Conservation (phyloP, 345 rosid genomes). For the Rhodamnia rubescens region DNA sequence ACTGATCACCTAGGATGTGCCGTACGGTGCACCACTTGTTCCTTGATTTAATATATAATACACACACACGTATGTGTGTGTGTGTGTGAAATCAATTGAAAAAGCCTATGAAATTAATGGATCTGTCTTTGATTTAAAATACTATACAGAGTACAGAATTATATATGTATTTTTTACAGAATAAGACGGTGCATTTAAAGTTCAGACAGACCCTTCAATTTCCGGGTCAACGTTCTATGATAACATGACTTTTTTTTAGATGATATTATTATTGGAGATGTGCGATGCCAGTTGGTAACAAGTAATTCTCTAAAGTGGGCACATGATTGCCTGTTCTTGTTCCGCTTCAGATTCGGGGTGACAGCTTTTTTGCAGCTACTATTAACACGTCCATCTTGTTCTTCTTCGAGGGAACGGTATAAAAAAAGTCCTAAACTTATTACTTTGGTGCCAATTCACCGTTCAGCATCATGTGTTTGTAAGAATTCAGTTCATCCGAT, state of each 20-base stretch:
- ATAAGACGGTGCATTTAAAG: background rate
- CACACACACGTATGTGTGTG: no score
- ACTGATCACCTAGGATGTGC: background rate
- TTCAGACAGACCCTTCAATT: background rate
- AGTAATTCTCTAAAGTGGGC: background rate
- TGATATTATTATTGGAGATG: background rate
- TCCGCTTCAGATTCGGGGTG: background rate
- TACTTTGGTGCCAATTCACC: no score
- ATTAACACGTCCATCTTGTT: no score
- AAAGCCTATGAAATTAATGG: background rate
- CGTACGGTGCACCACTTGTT: background rate
- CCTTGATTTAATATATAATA: no score
- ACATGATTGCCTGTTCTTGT: background rate
- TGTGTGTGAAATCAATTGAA: no score
- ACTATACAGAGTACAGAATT: background rate
- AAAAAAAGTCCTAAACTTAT: no score
- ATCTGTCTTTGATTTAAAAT: background rate
- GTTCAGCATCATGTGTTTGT: no score
- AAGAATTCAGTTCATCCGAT: no score
- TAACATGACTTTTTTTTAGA: background rate
- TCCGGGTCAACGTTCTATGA: background rate
- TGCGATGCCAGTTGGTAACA: background rate
- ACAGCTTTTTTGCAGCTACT: background rate
- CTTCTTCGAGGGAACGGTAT: no score
- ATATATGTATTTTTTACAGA: background rate